A percentile compares a stretch with the other conserved stretches of the same genome.
Conservation (phyloP, 2,329 filamentous ascomycete genomes). For the Trichoderma hamatum region DNA sequence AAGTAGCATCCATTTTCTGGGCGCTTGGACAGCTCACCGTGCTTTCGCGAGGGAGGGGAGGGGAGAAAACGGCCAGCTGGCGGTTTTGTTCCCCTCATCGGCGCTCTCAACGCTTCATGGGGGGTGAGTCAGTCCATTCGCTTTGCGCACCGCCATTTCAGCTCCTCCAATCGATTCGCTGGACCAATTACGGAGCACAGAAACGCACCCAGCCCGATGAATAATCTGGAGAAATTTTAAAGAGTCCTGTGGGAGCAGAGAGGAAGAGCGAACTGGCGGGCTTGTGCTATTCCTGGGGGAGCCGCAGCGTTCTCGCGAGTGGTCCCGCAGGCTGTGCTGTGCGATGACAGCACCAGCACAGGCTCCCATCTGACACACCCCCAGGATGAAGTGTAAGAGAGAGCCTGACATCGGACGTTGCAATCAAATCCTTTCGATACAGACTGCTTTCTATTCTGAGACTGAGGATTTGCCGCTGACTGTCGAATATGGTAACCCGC, state of each 20-base stretch:
- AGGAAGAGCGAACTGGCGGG: neutral
- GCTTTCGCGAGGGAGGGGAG: neutral
- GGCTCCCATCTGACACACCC: neutral
- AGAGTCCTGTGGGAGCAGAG: no score
- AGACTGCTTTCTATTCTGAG: neutral
- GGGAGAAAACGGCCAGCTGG: slow-evolving; percentile 9
- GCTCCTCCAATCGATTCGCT: neutral
- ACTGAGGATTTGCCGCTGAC: slow-evolving; percentile 2
- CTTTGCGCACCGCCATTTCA: slow-evolving; percentile 20
- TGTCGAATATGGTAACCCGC: neutral
- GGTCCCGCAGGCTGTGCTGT: neutral
- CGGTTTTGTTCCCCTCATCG: slow-evolving; percentile 13
- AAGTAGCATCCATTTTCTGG: neutral
- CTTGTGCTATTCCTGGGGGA: slow-evolving; percentile 19
- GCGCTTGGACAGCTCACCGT: slow-evolving; percentile 22
- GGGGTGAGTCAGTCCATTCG: slow-evolving; percentile 12
- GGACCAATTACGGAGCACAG: neutral
- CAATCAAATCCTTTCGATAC: neutral
- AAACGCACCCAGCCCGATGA: neutral
- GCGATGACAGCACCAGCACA: slow-evolving; percentile 17
- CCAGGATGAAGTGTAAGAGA: neutral
- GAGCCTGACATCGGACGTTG: slow-evolving; percentile 2
- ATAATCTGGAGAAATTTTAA: slow-evolving; percentile 1
- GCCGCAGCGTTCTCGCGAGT: neutral
- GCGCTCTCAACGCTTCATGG: neutral